These are phyloP conservation scores for Cutaneotrichosporon sp. DNA, from an alignment of 1,284 basidiomycete species.

Conservation along the genomic window DNA sequence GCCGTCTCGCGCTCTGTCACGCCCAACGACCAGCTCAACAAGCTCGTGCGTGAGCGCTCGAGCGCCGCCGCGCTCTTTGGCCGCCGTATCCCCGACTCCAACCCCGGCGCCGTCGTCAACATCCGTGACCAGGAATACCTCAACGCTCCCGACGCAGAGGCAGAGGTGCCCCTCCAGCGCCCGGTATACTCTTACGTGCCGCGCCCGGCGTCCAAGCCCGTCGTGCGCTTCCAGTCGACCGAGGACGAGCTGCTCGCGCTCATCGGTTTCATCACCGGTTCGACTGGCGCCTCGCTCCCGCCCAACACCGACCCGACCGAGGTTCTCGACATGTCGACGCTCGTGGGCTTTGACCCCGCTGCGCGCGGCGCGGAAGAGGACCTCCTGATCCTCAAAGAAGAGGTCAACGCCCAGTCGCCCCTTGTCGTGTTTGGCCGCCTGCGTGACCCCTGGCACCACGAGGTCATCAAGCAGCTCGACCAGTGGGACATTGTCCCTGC, in stretches of 20 bases:
- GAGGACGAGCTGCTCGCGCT: conserved; percentile 71
- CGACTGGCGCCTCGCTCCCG: conserved; percentile 73
- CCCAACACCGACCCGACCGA: conserved; percentile 56
- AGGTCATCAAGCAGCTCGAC: conserved; percentile 60
- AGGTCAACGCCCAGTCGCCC: conserved; percentile 66
- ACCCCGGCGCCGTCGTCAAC: background rate
- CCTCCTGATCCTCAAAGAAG: conserved; percentile 37
- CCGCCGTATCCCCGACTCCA: background rate
- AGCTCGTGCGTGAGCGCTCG: background rate
- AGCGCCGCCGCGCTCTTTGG: background rate
- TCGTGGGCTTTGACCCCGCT: conserved; percentile 76
- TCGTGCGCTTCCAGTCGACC: conserved; percentile 7
- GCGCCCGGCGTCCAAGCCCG: background rate
- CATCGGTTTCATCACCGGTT: conserved; percentile 65
- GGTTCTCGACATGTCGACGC: conserved; percentile 68
- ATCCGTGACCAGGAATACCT: background rate
- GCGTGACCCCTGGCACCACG: conserved; percentile 53
- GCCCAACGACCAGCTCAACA: background rate
- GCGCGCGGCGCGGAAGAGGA: conserved; percentile 53
- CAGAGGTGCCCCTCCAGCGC: background rate
- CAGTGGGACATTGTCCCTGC: conserved; percentile 60
- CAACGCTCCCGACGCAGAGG: background rate
- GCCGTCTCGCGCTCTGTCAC: conserved; percentile 22
- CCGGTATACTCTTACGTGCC: background rate
- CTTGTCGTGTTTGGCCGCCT: conserved; percentile 73